A percentile compares a stretch with the other conserved stretches of the same genome.
phyloP scores from a whole-genome alignment of 768 basidiomycete species.

The Russula sp. region DNA sequence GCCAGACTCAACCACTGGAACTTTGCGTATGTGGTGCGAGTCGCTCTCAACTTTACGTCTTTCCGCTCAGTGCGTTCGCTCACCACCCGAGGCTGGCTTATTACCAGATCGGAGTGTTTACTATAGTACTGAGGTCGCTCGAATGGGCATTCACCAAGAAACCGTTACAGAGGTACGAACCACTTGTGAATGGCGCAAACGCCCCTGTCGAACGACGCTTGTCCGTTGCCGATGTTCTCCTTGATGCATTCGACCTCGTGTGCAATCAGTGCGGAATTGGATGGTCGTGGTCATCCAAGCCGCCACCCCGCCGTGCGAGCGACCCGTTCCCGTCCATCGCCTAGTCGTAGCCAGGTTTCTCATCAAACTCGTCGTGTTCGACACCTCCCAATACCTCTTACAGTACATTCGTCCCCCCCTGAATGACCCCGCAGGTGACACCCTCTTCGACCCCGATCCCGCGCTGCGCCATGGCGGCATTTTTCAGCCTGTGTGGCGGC shows the following conservation, averaged over 20 bases:
- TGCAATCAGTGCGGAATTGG: constrained; percentile 18
- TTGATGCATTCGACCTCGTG: constrained; percentile 15
- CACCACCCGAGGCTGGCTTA: too few species aligned
- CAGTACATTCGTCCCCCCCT: constrained; percentile 7
- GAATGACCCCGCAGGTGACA: neutral
- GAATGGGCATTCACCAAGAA: constrained; percentile 15
- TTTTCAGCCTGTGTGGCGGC: constrained; percentile 12
- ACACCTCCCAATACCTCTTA: neutral
- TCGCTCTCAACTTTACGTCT: neutral
- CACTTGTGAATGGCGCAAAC: neutral
- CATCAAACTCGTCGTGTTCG: constrained; percentile 4
- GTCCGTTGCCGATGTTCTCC: neutral
- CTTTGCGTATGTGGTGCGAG: constrained; percentile 11
- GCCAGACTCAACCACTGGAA: constrained; percentile 7
- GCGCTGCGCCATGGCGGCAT: neutral
- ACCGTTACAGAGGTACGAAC: constrained; percentile 7
- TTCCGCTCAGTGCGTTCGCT: neutral
- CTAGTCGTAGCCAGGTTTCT: neutral
- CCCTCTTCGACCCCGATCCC: constrained; percentile 8
- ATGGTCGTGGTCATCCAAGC: constrained; percentile 20
- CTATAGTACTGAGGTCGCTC: neutral
- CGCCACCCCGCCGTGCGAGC: neutral
- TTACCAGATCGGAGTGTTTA: neutral
- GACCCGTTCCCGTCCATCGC: neutral
- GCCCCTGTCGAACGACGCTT: constrained; percentile 4